These are phyloP conservation scores for Neobulgaria alba DNA, from an alignment of 2,329 filamentous ascomycete genomes.

Conservation along the genomic window DNA sequence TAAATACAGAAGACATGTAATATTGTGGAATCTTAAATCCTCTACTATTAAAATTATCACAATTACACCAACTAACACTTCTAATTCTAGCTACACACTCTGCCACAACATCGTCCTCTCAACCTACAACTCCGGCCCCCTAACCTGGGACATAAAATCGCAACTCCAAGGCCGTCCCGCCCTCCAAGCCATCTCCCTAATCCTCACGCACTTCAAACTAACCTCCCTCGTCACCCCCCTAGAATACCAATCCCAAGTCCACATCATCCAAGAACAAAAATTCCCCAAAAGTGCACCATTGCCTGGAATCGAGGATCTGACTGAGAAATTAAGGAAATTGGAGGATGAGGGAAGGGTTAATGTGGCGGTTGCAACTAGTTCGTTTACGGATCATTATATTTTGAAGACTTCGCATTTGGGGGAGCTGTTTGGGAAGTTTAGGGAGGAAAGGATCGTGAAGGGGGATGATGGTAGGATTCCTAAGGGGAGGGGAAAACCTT, in stretches of 20 bases:
- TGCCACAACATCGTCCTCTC: conserved; percentile 76
- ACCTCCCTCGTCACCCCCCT: conserved; percentile 47
- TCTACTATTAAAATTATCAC: too few species aligned
- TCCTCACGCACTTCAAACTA: conserved; percentile 75
- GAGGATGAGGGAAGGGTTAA: conserved; percentile 40
- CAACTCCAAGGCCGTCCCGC: conserved; percentile 44
- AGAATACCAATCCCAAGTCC: conserved; percentile 54
- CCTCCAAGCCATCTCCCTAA: conserved; percentile 44
- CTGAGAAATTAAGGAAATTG: conserved; percentile 42
- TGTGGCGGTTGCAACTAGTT: conserved; percentile 76
- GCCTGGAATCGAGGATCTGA: conserved; percentile 65
- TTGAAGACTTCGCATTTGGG: conserved; percentile 38
- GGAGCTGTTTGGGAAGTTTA: conserved; percentile 56
- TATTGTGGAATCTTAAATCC: too few species aligned
- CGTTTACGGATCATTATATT: conserved; percentile 37
- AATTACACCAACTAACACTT: too few species aligned
- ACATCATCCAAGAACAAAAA: conserved; percentile 56
- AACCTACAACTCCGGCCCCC: conserved; percentile 59
- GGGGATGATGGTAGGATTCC: conserved; percentile 77
- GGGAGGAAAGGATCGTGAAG: conserved; percentile 58
- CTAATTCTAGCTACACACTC: conserved; percentile 73
- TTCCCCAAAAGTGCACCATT: conserved; percentile 68
- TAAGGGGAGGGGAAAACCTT: conserved; percentile 75
- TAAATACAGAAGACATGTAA: conserved; percentile 89
- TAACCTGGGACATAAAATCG: conserved; percentile 91